phyloP scores from a whole-genome alignment of 768 basidiomycete genomes.

The Trametes elegans region DNA sequence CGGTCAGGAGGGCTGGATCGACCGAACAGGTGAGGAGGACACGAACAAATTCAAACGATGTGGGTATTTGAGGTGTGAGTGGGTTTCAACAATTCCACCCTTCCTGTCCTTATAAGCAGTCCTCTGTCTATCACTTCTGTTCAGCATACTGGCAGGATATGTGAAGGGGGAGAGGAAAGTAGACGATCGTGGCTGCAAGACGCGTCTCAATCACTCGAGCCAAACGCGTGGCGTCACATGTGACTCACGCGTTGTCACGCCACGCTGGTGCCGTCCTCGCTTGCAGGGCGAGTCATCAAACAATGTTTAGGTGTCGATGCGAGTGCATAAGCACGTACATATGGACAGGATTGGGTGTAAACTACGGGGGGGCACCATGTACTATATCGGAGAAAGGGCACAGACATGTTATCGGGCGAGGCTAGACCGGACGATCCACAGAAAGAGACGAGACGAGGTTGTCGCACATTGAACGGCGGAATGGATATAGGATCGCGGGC shows the following conservation, averaged over 20 bases:
- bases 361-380: constrained; percentile 10
- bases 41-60: constrained; percentile 77
- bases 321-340: constrained; percentile 17
- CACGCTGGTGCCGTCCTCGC: background rate
- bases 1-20: constrained; percentile 9
- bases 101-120: background rate
- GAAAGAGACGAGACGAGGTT: constrained; percentile 1
- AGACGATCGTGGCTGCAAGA: background rate
- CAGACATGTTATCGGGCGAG: constrained; percentile 11
- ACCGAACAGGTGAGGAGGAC: constrained; percentile 2
- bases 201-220: constrained; percentile 11
- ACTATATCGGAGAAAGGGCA: constrained; percentile 6
- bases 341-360: constrained; percentile 12
- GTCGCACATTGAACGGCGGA: background rate
- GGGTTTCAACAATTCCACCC: constrained; percentile 24
- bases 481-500: constrained; percentile 17
- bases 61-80: constrained; percentile 48
- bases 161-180: background rate
- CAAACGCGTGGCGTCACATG: constrained; percentile 17
- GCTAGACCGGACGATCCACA: constrained; percentile 13
- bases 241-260: constrained; percentile 12
- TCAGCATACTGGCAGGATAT: background rate
- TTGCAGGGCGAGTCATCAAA: background rate
- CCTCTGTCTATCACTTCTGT: background rate
- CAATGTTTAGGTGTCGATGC: background rate